Conservation (phyloP, 768 basidiomycete species). For the Suillus decipiens region DNA sequence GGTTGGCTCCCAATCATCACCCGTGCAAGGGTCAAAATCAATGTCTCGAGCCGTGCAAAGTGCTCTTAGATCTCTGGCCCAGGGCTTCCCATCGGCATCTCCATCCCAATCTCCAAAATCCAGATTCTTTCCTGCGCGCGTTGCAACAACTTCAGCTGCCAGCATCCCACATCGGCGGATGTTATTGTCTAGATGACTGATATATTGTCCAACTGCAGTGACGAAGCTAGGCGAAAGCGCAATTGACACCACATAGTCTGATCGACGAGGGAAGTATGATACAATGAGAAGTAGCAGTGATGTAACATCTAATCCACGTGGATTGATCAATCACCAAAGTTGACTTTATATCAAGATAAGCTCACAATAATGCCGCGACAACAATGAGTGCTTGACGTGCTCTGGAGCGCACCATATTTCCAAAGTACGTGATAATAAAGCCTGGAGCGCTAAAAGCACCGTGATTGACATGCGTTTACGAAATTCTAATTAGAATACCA, state of each 20-base stretch:
- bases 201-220: slow-evolving; percentile 67
- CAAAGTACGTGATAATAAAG: slow-evolving; percentile 50
- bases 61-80: slow-evolving; percentile 62
- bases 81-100: slow-evolving; percentile 59
- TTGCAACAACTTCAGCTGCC: slow-evolving; percentile 78
- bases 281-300: slow-evolving; percentile 65
- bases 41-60: slow-evolving; percentile 54
- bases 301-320: slow-evolving; percentile 60
- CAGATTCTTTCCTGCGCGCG: slow-evolving; percentile 60
- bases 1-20: slow-evolving; percentile 8
- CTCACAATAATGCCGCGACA: slow-evolving; percentile 77
- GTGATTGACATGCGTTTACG: slow-evolving; percentile 12
- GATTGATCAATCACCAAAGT: background rate
- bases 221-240: slow-evolving; percentile 65
- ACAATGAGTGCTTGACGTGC: slow-evolving; percentile 77
- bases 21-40: slow-evolving; percentile 41
- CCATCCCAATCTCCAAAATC: slow-evolving; percentile 88
- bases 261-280: slow-evolving; percentile 58
- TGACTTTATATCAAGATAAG: slow-evolving; percentile 13
- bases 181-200: slow-evolving; percentile 72
- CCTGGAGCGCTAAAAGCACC: slow-evolving; percentile 39
- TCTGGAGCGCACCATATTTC: slow-evolving; percentile 75
- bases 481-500: background rate
- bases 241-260: slow-evolving; percentile 45
- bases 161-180: slow-evolving; percentile 93